These are phyloP conservation scores for Mycena filopes DNA, from an alignment of 768 basidiomycete genomes.

Conservation along the genomic window DNA sequence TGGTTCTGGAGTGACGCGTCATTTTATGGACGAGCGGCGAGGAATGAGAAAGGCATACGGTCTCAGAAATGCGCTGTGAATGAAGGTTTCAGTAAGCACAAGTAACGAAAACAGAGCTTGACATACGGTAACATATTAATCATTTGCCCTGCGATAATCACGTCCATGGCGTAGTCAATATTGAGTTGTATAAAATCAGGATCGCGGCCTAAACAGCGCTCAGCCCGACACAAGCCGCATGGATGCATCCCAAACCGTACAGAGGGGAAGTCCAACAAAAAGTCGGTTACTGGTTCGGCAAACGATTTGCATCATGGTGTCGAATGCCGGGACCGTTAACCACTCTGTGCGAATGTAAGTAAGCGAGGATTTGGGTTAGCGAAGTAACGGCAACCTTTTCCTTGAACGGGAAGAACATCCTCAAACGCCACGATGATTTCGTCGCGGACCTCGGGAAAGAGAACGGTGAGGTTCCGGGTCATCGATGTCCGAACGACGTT, in stretches of 20 bases:
- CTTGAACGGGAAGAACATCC: slow-evolving; percentile 47
- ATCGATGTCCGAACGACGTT: slow-evolving; percentile 47
- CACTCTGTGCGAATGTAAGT: slow-evolving; percentile 18
- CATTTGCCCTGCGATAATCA: slow-evolving; percentile 35
- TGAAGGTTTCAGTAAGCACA: not conserved
- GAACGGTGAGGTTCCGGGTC: slow-evolving; percentile 45
- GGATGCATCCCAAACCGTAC: slow-evolving; percentile 14
- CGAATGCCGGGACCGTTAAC: slow-evolving; percentile 24
- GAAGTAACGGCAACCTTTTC: slow-evolving; percentile 35
- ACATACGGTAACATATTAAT: slow-evolving; percentile 40
- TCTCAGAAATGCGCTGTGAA: slow-evolving; percentile 34
- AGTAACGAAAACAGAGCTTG: not conserved
- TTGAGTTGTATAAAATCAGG: slow-evolving; percentile 32
- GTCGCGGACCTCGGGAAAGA: slow-evolving; percentile 54
- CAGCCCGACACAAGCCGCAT: not conserved
- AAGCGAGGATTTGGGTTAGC: not conserved
- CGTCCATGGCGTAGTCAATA: slow-evolving; percentile 40
- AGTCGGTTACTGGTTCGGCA: slow-evolving; percentile 18
- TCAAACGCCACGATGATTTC: slow-evolving; percentile 56
- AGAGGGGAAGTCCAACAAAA: slow-evolving; percentile 26
- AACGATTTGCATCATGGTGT: slow-evolving; percentile 28
- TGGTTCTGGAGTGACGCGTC: slow-evolving; percentile 6
- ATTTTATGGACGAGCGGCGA: not conserved
- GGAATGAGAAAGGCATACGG: slow-evolving; percentile 36
- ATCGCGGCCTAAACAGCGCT: slow-evolving; percentile 19